Base-by-base conservation (phyloP, 1,139 yeast genomes). In the Candida sp. region DNA sequence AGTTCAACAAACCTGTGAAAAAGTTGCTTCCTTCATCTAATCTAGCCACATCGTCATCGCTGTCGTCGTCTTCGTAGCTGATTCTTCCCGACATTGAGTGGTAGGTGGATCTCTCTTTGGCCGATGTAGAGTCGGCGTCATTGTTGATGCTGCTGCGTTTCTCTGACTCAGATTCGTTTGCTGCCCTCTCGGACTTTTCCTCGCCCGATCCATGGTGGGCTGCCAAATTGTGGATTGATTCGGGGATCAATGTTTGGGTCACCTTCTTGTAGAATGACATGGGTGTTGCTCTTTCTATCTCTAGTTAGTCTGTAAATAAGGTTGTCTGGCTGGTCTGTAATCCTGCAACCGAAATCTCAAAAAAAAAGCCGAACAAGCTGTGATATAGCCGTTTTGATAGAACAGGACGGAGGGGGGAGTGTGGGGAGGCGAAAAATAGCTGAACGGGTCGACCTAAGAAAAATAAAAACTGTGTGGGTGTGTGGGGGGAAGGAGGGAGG, bases 1-100 rank as follows among this genome's bases (percentile, higher is more conserved):
- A 73, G 1, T 86, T 78, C 44, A 83, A 63, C 47, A 82, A 58
- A 1, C 80, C 78, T 1, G 80, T 82, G 57, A 83, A 62, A 49
- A 63, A 66, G 51, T 60, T 61, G 44, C 56, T 58, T 3, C 63
- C 56, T 17, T 59, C 68, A 4, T 58, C 57, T 2, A 69, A 63
- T 22, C 44, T 47, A 7, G 49, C 54, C 22, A 68, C 73, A 5
- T 61, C 68, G 1, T 65, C 72, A 3, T 52, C 58, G 22, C 50
- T 59, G 1, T 49, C 52, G 6, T 55, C 58, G 44, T 53, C 58
- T 31, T 54, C 55, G 45, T 46, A 27, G 30, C 25, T 17, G n/a
- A 44, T 6, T 37, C 47, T 35, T 28, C 47, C 47, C 2, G 47
- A 44, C 23, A 44, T 25, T 7, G 47, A 37, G 5, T 25, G 35